Evolutionary conservation across 345 rosid genomes (phyloP).

Genomic region (Rhizophora apiculata): DNA sequence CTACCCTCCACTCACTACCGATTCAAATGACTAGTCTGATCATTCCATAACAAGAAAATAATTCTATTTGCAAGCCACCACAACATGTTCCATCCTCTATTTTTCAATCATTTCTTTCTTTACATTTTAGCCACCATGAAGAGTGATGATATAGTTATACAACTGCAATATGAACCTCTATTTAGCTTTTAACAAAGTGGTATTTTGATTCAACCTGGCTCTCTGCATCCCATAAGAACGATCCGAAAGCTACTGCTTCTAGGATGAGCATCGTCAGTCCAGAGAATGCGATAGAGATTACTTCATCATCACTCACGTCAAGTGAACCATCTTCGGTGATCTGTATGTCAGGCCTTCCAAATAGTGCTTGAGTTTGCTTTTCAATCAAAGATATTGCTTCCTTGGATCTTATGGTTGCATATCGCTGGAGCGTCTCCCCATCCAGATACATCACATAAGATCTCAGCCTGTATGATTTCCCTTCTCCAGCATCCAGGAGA

Average conservation of each 20-base stretch:
- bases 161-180: too few species aligned
- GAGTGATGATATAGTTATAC: too few species aligned
- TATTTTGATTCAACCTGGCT: slow-evolving; percentile 77
- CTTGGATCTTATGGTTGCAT: slow-evolving; percentile 83
- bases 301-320: slow-evolving; percentile 59
- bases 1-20: too few species aligned
- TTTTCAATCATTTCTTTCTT: too few species aligned
- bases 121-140: too few species aligned
- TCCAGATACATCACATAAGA: slow-evolving; percentile 83
- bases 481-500: slow-evolving; percentile 32
- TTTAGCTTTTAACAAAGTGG: slow-evolving; percentile 58
- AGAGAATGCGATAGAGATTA: slow-evolving; percentile 49
- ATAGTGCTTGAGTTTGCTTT: slow-evolving; percentile 89
- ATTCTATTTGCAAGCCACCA: too few species aligned
- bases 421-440: slow-evolving; percentile 85
- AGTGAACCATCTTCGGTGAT: slow-evolving; percentile 73
- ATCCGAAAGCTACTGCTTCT: slow-evolving; percentile 90
- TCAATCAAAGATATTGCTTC: slow-evolving; percentile 80
- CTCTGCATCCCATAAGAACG: slow-evolving; percentile 91
- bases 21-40: too few species aligned
- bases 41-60: too few species aligned
- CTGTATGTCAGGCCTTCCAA: slow-evolving; percentile 74
- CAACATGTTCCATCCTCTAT: too few species aligned
- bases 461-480: slow-evolving; percentile 50
- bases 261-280: slow-evolving; percentile 81